Percentiles rank a stretch among this genome's conserved stretches.
phyloP scores from a whole-genome alignment of 257 asterid species.

The Mentha longifolia region DNA sequence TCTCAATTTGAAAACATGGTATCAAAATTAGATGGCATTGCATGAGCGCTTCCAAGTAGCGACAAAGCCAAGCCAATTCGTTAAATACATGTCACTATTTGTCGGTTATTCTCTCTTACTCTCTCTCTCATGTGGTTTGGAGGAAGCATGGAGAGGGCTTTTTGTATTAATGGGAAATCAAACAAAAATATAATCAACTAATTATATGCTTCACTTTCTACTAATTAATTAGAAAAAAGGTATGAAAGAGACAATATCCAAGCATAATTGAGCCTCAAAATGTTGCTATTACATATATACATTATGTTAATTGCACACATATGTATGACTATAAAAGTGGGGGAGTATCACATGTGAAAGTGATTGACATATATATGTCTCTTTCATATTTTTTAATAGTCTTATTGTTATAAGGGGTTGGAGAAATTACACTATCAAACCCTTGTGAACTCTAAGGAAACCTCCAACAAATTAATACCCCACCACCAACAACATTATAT shows the following conservation, averaged over 20 bases:
- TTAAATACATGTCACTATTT: slow-evolving; percentile 43
- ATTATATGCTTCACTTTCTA: slow-evolving; percentile 21
- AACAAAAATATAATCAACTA: slow-evolving; percentile 14
- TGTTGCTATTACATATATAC: slow-evolving; percentile 5
- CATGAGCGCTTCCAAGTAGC: slow-evolving; percentile 46
- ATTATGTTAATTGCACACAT: background rate
- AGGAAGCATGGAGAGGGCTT: slow-evolving; percentile 24
- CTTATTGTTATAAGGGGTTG: slow-evolving; percentile 34
- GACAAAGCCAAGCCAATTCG: slow-evolving; percentile 61
- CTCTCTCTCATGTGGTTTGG: slow-evolving; percentile 42
- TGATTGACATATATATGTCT: slow-evolving; percentile 46
- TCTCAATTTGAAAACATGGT: no score
- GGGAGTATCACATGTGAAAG: slow-evolving; percentile 62
- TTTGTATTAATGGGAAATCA: background rate
- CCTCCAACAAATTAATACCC: slow-evolving; percentile 65
- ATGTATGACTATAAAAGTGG: slow-evolving; percentile 28
- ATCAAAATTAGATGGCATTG: slow-evolving; percentile 15
- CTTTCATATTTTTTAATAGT: slow-evolving; percentile 30
- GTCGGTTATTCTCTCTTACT: slow-evolving; percentile 52
- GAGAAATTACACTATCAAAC: slow-evolving; percentile 51
- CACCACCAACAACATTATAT: slow-evolving; percentile 37
- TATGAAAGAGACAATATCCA: slow-evolving; percentile 39
- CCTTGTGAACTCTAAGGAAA: slow-evolving; percentile 41
- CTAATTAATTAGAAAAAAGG: slow-evolving; percentile 19
- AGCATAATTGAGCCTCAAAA: slow-evolving; percentile 31